Conservation (phyloP, 768 basidiomycete genomes). For the Megacollybia marginata region DNA sequence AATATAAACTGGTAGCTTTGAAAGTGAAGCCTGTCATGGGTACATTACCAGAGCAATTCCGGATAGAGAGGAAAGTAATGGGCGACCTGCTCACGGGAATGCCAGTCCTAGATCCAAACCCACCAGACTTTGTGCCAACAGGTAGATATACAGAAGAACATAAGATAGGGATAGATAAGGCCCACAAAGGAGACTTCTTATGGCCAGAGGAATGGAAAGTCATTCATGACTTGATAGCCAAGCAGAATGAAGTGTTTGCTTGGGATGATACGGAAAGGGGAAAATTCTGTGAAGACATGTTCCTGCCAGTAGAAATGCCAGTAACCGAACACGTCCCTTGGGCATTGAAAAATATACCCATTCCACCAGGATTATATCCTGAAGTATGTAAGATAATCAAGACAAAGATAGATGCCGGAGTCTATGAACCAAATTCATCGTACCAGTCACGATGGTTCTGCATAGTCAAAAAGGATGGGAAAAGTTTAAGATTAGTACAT, state of each 20-base stretch:
- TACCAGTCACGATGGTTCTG: no score
- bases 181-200: not conserved
- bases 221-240: not conserved
- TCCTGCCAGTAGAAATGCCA: not conserved
- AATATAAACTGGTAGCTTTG: slow-evolving; percentile 15
- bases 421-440: no score
- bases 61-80: slow-evolving; percentile 7
- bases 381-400: no score
- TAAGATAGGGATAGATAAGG: not conserved
- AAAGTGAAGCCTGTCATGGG: slow-evolving; percentile 10
- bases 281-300: not conserved
- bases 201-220: not conserved
- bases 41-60: slow-evolving; percentile 11
- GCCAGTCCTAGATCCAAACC: slow-evolving; percentile 1
- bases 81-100: slow-evolving; percentile 6
- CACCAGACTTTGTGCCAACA: slow-evolving; percentile 4
- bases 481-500: slow-evolving; percentile 10
- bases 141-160: not conserved
- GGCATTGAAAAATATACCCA: not conserved
- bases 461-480: no score
- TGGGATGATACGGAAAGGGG: not conserved
- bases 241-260: not conserved
- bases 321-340: not conserved
- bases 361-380: no score
- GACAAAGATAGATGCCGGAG: no score